These are phyloP conservation scores for Kwoniella mangroviensis DNA, from an alignment of 768 basidiomycete species.

Conservation along the genomic window DNA sequence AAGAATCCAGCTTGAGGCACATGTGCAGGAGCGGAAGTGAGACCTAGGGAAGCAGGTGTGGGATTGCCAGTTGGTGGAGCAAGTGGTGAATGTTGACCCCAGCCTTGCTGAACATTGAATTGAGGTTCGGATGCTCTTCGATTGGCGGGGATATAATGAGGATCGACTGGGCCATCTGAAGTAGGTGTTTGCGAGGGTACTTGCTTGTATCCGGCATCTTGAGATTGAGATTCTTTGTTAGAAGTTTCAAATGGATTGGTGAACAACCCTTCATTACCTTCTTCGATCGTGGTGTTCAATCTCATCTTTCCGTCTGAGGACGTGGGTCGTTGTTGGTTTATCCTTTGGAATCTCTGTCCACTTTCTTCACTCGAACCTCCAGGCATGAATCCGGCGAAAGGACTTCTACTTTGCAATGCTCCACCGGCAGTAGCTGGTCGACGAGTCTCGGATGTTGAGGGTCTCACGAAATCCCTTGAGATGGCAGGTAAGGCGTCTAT, in stretches of 20 bases:
- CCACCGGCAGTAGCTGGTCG: constrained; percentile 56
- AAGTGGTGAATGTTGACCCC: constrained; percentile 16
- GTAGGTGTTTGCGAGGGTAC: constrained; percentile 14
- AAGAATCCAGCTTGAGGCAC: constrained; percentile 19
- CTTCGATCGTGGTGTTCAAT: constrained; percentile 33
- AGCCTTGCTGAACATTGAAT: constrained; percentile 24
- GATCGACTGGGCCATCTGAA: constrained; percentile 28
- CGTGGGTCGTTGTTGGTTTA: constrained; percentile 15
- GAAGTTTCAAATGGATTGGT: constrained; percentile 42
- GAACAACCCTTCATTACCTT: constrained; percentile 35
- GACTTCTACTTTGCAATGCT: constrained; percentile 40
- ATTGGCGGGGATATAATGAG: constrained; percentile 27
- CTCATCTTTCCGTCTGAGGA: constrained; percentile 24
- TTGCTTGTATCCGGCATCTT: constrained; percentile 10
- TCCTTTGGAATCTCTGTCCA: constrained; percentile 24
- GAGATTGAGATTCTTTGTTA: constrained; percentile 6
- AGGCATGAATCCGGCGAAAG: constrained; percentile 30
- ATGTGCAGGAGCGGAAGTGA: constrained; percentile 32
- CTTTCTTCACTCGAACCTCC: constrained; percentile 14
- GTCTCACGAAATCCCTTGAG: constrained; percentile 54
- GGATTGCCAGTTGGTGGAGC: background rate
- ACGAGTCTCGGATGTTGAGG: constrained; percentile 45
- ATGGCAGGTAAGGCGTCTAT: constrained; percentile 54
- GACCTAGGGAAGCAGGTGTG: background rate
- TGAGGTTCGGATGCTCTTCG: constrained; percentile 46